Evolutionary conservation across 805 yeast species (phyloP), one percentile per base, ranked within the genome.

Genomic region (Vanderwaltozyma polyspora): DNA sequence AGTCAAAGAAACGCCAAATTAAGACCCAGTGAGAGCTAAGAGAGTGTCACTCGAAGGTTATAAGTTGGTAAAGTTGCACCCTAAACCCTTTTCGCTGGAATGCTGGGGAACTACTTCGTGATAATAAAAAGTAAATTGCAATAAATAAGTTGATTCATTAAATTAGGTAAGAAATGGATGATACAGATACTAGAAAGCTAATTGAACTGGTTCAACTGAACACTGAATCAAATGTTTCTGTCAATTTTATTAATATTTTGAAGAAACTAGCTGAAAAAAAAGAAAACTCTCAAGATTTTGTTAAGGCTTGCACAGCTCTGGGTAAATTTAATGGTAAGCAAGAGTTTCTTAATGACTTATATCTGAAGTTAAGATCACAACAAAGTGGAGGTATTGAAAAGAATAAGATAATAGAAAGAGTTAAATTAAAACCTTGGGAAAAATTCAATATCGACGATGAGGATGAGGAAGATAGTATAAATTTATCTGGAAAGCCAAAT

Each of bases 301-400:
- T 42, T 4, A 41, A 29, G 6, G 43, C 51, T 9, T 49, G 56
- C 28, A 38, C 33, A 28, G 55, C 52, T 2, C 24, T 55, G 28
- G 55, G 54, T 3, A 51, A 47, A 17, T 51, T 55, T 31, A 30
- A 44, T 14, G 51, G 43, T 3, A 29, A 44, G 6, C 46, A 45
- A 3, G 28, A 24, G 8, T 43, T 44, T 31, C 28, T 48, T 7
- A 19, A 23, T 3, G 28, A 35, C 13, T 6, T 25, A 6, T 10
- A 13, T 25, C 13, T n/a, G 7, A 10, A 25, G 13, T 10, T 10
- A 7, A 8, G 27, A 9, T 6, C 13, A 25, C 10, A 21, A 10
- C 7, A 10, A 7, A 21, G 23, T 21, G n/a, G n/a, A n/a, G n/a
- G n/a, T n/a, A n/a, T n/a, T n/a, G n/a, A n/a, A n/a, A 21, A 21